Base-by-base conservation (phyloP, 352 stramenopile species). In the Lagenidium giganteum region DNA sequence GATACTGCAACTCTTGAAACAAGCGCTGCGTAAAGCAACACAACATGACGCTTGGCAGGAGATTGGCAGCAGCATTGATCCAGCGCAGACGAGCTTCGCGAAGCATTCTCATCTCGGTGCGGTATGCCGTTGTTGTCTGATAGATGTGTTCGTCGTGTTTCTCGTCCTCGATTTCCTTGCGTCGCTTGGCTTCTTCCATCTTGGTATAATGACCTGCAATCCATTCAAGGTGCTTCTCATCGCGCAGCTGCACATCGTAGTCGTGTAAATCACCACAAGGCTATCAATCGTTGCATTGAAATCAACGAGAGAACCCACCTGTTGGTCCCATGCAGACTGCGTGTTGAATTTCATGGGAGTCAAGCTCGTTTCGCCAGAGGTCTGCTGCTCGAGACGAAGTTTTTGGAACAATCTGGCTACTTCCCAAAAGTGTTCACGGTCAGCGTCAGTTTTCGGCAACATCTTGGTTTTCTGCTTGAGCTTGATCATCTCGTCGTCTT, bases 331-430 rank as follows among this genome's bases (percentile, higher is more conserved):
- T 23, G 71, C 68, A 23, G 71, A 61, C 48, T 80, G 57, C 51
- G 71, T 68, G 41, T 84, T 84, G 38, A 80, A 84, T 0, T 63
- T 61, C 43, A 84, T 69, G 2, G 62, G 61, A n/a, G n/a, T n/a
- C n/a, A n/a, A n/a, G n/a, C n/a, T n/a, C n/a, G n/a, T n/a, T n/a
- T n/a, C n/a, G n/a, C n/a, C n/a, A n/a, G n/a, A n/a, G n/a, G n/a
- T n/a, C n/a, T n/a, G n/a, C n/a, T n/a, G n/a, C n/a, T n/a, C n/a
- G n/a, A n/a, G n/a, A n/a, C n/a, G n/a, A n/a, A n/a, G n/a, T n/a
- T n/a, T n/a, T n/a, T n/a, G n/a, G n/a, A n/a, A n/a, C n/a, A n/a
- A n/a, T n/a, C n/a, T n/a, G n/a, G n/a, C n/a, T n/a, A n/a, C n/a
- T n/a, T n/a, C 54, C 67, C 61, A 74, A 18, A 85, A 85, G 17